Conservation (phyloP, 2,329 filamentous ascomycete genomes). For the Cercospora zeina region DNA sequence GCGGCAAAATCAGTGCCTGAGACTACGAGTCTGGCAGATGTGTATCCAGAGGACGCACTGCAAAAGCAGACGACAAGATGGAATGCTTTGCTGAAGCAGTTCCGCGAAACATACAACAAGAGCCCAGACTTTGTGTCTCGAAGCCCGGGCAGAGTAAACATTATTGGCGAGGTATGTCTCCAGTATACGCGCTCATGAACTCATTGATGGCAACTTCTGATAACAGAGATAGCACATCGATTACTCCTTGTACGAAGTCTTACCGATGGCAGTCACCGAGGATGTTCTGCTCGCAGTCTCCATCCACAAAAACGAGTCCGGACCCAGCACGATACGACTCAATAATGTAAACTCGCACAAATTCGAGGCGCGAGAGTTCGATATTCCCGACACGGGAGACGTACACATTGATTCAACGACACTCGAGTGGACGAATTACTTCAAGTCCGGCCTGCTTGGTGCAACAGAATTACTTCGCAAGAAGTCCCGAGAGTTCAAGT, state of each 20-base stretch:
- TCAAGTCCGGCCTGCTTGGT: conserved; percentile 85
- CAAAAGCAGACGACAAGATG: conserved; percentile 70
- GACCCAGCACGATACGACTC: conserved; percentile 68
- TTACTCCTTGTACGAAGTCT: conserved; percentile 92
- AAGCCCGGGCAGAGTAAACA: conserved; percentile 92
- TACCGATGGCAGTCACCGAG: conserved; percentile 92
- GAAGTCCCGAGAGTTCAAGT: conserved; percentile 61
- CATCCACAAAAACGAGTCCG: conserved; percentile 53
- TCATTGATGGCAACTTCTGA: conserved; percentile 9
- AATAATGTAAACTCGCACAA: conserved; percentile 74
- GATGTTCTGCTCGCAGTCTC: conserved; percentile 85
- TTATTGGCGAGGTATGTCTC: conserved; percentile 74
- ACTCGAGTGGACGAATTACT: conserved; percentile 98
- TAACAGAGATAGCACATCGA: conserved; percentile 70
- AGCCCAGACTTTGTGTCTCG: conserved; percentile 78
- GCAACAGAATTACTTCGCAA: conserved; percentile 75
- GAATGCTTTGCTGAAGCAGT: conserved; percentile 69
- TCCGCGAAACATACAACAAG: conserved; percentile 68
- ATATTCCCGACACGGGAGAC: conserved; percentile 61
- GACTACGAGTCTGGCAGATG: conserved; percentile 71
- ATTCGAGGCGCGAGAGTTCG: conserved; percentile 74
- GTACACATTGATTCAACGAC: conserved; percentile 73
- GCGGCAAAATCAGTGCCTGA: conserved; percentile 61
- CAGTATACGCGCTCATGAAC: neutral
- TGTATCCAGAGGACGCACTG: conserved; percentile 76